These are phyloP conservation scores for Xylaria acuta DNA, from an alignment of 495 filamentous ascomycete genomes.

Conservation along the genomic window DNA sequence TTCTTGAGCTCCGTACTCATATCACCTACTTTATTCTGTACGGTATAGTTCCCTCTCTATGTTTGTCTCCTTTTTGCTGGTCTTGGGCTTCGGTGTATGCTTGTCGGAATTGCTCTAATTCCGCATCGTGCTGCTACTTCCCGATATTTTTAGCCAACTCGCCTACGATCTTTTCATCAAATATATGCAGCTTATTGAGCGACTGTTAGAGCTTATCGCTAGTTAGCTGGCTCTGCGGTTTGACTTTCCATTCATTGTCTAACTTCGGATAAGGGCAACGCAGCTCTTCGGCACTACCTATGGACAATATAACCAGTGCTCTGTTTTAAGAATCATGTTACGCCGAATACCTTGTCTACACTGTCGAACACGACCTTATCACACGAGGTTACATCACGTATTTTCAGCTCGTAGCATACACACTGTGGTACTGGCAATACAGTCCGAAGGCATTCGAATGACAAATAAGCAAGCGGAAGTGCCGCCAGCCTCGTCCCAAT, in stretches of 20 bases:
- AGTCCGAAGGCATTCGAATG: background rate
- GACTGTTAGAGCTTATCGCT: background rate
- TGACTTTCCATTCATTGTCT: background rate
- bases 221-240: background rate
- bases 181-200: background rate
- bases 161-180: background rate
- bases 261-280: too few species aligned
- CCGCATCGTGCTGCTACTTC: background rate
- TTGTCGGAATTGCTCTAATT: background rate
- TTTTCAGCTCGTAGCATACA: background rate
- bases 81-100: background rate
- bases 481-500: background rate
- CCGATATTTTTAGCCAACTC: background rate
- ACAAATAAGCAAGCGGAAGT: background rate
- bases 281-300: too few species aligned
- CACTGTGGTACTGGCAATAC: background rate
- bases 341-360: too few species aligned
- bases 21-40: too few species aligned
- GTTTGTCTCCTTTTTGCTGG: background rate
- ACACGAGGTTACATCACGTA: background rate
- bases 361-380: too few species aligned
- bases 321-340: too few species aligned
- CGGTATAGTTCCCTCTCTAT: background rate
- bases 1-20: too few species aligned
- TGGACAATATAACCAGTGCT: too few species aligned